phyloP scores from a whole-genome alignment of 495 filamentous ascomycete genomes.

The Podospora pseudopauciseta region DNA sequence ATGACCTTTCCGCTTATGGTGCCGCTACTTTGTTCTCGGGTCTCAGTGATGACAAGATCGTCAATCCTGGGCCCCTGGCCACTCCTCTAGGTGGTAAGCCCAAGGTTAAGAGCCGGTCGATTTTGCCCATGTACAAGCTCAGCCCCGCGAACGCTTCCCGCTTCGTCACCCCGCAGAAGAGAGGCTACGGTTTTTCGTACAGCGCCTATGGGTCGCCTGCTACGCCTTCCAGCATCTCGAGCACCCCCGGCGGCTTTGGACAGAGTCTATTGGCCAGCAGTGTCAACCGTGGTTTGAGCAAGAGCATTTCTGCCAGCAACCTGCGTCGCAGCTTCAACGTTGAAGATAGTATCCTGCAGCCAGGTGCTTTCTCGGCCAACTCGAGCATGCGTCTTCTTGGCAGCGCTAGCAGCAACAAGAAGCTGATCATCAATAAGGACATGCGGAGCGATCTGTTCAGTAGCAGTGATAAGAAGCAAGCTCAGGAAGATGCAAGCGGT shows the following conservation, averaged over 20 bases:
- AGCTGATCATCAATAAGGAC: constrained; percentile 82
- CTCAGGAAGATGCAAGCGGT: constrained; percentile 40
- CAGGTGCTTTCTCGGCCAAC: constrained; percentile 77
- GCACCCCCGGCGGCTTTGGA: constrained; percentile 63
- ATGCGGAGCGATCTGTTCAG: constrained; percentile 76
- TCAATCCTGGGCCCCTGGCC: constrained; percentile 76
- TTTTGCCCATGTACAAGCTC: constrained; percentile 83
- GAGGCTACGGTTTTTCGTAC: constrained; percentile 83
- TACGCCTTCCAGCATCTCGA: constrained; percentile 61
- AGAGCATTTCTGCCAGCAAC: constrained; percentile 62
- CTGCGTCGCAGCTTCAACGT: constrained; percentile 55
- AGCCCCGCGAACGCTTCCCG: constrained; percentile 74
- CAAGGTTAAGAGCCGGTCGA: constrained; percentile 69
- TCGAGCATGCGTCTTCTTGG: constrained; percentile 55
- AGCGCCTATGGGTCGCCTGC: constrained; percentile 81
- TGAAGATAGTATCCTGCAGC: constrained; percentile 77
- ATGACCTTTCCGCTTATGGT: constrained; percentile 76
- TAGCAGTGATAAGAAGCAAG: constrained; percentile 44
- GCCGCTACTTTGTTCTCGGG: constrained; percentile 73
- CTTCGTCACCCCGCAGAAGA: constrained; percentile 75
- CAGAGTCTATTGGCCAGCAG: constrained; percentile 65
- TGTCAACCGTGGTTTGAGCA: constrained; percentile 51
- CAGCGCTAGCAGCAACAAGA: constrained; percentile 70
- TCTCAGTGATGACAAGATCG: constrained; percentile 57
- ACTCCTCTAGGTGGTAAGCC: constrained; percentile 72